Base-by-base conservation (phyloP, 164 flowering plant genomes). In the Umbellularia californica region DNA sequence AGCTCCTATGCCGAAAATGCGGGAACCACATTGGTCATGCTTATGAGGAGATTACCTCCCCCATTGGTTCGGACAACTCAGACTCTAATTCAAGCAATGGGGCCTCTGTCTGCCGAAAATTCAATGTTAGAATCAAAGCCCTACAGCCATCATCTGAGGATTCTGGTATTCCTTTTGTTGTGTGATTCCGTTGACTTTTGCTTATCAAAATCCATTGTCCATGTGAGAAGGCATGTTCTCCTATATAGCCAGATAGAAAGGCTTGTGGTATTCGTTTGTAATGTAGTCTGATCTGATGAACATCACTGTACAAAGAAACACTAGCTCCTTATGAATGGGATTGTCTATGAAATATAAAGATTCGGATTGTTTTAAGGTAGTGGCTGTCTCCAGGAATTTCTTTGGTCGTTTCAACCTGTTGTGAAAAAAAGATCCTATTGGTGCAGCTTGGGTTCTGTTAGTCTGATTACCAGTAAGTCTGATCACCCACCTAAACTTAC, bases 1-100 rank as follows among this genome's bases (percentile, higher is more conserved):
- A 90, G 63, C 96, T 93, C 51, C 86, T 93, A 27, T 95, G 99
- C 75, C 88, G 96, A 5, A 93, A 93, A 76, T 93, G 99, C 79
- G 90, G 94, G 23, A 89, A 88, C 80, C 81, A 77, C 67, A 85
- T 95, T 62, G 99, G 98, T 72, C 75, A 71, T 77, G 93, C 95
- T 58, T 85, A 85, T 70, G 85, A 85, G 25, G 88, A 80, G 11
- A 79, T 72, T 27, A 73, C 79, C 19, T 77, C 83, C 22, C 76
- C 83, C 0, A 70, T 83, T 65, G 84, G 74, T 66, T 70, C 84
- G 0, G 84, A 86, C 50, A 85, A 80, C 35, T 79, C 86, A 1
- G 88, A 82, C 75, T 79, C 91, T 47, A 78, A 74, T 62, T 77
- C 89, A 0, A 76, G 69, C 28, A 75, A 71, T 73, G 90, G 73